These are phyloP conservation scores for Cucurbitaria berberidis DNA, from an alignment of 2,329 filamentous ascomycete species.

Conservation along the genomic window DNA sequence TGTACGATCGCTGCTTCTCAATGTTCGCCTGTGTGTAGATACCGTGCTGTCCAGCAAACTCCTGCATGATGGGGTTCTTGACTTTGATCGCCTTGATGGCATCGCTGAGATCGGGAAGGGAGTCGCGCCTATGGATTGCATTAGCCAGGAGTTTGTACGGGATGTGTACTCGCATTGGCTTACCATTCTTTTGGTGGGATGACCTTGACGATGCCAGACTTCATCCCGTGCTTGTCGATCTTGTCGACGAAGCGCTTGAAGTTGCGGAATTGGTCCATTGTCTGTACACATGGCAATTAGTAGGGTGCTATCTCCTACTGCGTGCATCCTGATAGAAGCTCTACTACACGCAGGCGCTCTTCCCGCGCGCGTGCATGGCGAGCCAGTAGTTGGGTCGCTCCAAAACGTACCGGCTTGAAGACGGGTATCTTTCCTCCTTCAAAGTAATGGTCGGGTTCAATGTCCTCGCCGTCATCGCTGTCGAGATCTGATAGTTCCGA, in stretches of 20 bases:
- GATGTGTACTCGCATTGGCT: conserved; percentile 36
- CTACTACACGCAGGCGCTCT: background rate
- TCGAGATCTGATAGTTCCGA: conserved; percentile 58
- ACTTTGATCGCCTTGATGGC: conserved; percentile 90
- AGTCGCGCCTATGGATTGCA: conserved; percentile 62
- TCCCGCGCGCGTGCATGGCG: background rate
- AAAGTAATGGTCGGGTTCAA: conserved; percentile 87
- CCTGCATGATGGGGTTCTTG: conserved; percentile 96
- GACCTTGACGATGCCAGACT: conserved; percentile 94
- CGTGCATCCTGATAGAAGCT: background rate
- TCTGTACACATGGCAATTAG: conserved; percentile 53
- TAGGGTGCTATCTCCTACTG: background rate
- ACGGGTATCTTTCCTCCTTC: conserved; percentile 83
- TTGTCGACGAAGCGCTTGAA: conserved; percentile 92
- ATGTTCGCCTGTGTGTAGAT: conserved; percentile 98
- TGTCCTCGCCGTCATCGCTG: conserved; percentile 65
- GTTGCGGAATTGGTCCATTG: conserved; percentile 91
- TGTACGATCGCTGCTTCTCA: conserved; percentile 94
- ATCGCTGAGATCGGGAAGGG: conserved; percentile 79
- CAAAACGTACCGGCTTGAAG: conserved; percentile 76
- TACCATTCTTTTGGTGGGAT: conserved; percentile 94
- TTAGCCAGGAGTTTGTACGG: conserved; percentile 15
- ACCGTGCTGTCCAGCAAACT: conserved; percentile 94
- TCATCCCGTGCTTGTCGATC: conserved; percentile 95
- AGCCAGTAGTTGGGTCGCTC: background rate